phyloP scores from a whole-genome alignment of 169 alveolate genomes.

The Amoebophrya sp. region DNA sequence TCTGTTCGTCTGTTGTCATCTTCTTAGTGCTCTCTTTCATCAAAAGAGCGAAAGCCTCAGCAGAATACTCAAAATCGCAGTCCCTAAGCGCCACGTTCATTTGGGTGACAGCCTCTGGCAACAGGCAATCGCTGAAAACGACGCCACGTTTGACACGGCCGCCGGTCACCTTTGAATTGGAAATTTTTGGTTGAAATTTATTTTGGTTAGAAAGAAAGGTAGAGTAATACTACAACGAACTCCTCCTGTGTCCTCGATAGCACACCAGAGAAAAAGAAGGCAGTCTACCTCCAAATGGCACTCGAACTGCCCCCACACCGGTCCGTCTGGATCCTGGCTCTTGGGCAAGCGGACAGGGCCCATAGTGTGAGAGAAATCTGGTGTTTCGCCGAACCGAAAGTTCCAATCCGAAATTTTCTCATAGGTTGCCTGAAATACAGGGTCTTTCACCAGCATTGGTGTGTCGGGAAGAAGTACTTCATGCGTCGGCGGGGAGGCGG shows the following conservation, averaged over 20 bases:
- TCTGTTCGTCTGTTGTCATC: not conserved
- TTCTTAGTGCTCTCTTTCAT: no score
- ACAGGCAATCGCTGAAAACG: not conserved
- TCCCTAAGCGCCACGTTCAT: not conserved
- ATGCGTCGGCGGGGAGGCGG: not conserved
- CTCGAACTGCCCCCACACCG: slow-evolving; percentile 20
- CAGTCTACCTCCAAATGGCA: not conserved
- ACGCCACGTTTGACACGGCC: not conserved
- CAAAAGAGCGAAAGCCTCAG: no score
- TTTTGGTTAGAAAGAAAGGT: no score
- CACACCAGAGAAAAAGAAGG: no score
- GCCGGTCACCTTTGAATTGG: no score
- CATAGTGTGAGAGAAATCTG: not conserved
- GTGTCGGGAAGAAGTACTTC: not conserved
- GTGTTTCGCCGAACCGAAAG: not conserved
- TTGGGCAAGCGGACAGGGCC: not conserved
- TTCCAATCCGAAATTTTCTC: not conserved
- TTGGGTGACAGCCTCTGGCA: not conserved
- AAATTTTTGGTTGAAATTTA: no score
- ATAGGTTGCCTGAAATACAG: not conserved
- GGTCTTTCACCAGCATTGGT: not conserved
- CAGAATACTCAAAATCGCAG: not conserved
- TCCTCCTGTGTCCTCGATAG: no score
- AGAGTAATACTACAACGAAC: no score
- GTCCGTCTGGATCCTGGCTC: not conserved